Percentiles rank a stretch among this genome's conserved stretches.
Conservation (phyloP, 2,329 filamentous ascomycete genomes). For the Clathrospora elynae region DNA sequence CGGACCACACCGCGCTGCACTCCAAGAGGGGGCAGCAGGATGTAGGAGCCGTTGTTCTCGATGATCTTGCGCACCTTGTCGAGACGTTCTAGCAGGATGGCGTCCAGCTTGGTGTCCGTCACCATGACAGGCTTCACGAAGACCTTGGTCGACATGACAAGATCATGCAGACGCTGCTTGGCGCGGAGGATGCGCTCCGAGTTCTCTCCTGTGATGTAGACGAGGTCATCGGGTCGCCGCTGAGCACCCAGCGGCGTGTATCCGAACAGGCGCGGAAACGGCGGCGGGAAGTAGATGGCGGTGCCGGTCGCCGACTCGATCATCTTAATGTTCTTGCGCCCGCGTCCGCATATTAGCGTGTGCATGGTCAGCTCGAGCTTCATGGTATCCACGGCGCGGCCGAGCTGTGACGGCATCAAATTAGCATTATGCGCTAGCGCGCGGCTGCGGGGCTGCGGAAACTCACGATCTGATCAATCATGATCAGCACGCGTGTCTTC, state of each 20-base stretch:
- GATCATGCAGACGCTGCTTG: slow-evolving; percentile 87
- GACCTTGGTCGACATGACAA: slow-evolving; percentile 76
- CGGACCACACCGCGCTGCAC: slow-evolving; percentile 83
- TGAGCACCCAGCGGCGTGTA: slow-evolving; percentile 84
- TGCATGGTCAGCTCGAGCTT: slow-evolving; percentile 87
- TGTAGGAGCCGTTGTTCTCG: slow-evolving; percentile 93
- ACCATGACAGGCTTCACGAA: slow-evolving; percentile 89
- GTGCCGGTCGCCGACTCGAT: slow-evolving; percentile 96
- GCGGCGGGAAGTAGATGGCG: slow-evolving; percentile 96
- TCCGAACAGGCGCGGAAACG: slow-evolving; percentile 88
- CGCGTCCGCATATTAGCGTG: slow-evolving; percentile 88
- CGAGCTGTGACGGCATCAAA: slow-evolving; percentile 59
- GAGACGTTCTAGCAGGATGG: slow-evolving; percentile 84
- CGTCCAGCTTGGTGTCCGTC: slow-evolving; percentile 90
- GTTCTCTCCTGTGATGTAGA: slow-evolving; percentile 92
- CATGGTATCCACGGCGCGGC: slow-evolving; percentile 75
- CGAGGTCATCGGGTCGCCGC: slow-evolving; percentile 82
- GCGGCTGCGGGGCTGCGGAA: slow-evolving; percentile 25
- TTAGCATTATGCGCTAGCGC: slow-evolving; percentile 45
- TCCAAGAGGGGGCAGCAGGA: slow-evolving; percentile 86
- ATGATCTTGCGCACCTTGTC: slow-evolving; percentile 99
- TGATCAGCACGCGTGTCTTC: slow-evolving; percentile 92
- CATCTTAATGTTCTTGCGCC: slow-evolving; percentile 95
- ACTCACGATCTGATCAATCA: slow-evolving; percentile 90
- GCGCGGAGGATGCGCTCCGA: slow-evolving; percentile 83